Evolutionary conservation across 768 basidiomycete species (phyloP).

Genomic region (Glaciozyma martinii): DNA sequence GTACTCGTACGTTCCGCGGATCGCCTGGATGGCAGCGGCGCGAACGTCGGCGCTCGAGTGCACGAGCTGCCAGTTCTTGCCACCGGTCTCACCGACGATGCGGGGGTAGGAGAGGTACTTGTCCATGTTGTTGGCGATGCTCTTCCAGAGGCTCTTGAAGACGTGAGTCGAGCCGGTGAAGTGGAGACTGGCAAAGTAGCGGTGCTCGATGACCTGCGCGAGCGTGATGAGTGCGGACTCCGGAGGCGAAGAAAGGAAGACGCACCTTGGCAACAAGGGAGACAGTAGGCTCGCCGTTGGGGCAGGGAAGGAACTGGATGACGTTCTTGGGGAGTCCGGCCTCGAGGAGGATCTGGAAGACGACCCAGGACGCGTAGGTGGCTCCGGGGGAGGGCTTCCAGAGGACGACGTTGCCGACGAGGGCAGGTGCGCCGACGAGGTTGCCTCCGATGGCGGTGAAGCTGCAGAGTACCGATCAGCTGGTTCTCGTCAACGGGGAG

Average conservation of each 20-base stretch:
- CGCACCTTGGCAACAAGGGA: slow-evolving; percentile 14
- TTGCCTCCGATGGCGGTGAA: slow-evolving; percentile 98
- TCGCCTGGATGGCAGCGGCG: slow-evolving; percentile 80
- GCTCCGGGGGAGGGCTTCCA: slow-evolving; percentile 98
- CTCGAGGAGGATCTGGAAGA: slow-evolving; percentile 82
- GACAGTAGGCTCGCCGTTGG: slow-evolving; percentile 52
- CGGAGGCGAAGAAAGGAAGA: neutral
- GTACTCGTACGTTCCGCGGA: slow-evolving; percentile 90
- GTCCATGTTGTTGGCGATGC: slow-evolving; percentile 81
- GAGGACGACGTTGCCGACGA: slow-evolving; percentile 87
- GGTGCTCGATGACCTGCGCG: slow-evolving; percentile 77
- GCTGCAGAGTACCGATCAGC: slow-evolving; percentile 11
- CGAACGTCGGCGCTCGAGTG: slow-evolving; percentile 76
- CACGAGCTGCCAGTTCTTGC: slow-evolving; percentile 96
- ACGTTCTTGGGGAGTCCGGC: slow-evolving; percentile 90
- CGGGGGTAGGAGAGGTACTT: slow-evolving; percentile 81
- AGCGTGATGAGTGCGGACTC: slow-evolving; percentile 31
- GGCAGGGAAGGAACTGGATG: slow-evolving; percentile 92
- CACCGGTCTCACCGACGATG: slow-evolving; percentile 93
- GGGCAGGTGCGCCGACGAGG: slow-evolving; percentile 72
- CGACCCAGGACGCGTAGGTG: slow-evolving; percentile 86
- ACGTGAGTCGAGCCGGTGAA: slow-evolving; percentile 94
- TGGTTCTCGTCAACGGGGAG: neutral
- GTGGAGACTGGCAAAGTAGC: slow-evolving; percentile 75
- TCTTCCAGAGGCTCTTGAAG: slow-evolving; percentile 94